Conservation (phyloP, 148 eudicot species). For the Cornus controversa region DNA sequence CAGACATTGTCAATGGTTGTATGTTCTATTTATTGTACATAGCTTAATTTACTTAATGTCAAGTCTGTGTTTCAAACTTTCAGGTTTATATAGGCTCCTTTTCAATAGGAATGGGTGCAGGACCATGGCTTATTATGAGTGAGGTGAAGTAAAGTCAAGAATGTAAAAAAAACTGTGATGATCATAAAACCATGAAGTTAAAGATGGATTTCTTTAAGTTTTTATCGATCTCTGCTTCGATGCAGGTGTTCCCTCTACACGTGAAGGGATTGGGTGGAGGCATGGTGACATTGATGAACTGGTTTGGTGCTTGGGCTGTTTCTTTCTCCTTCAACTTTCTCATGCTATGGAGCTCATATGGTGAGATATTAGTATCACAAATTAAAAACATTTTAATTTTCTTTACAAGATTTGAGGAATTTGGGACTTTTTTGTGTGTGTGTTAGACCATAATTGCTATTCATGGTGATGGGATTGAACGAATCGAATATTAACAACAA, state of each 20-base stretch:
- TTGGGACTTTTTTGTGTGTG: no score
- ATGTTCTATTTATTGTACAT: no score
- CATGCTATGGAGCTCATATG: constrained; percentile 33
- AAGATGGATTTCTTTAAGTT: no score
- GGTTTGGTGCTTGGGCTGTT: constrained; percentile 46
- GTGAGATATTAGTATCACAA: neutral
- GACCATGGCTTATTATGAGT: constrained; percentile 62
- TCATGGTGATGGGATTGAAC: no score
- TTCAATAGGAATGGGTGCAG: constrained; percentile 62
- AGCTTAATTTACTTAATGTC: neutral
- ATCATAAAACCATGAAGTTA: no score
- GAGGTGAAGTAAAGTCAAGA: constrained; percentile 51
- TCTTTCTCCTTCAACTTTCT: constrained; percentile 48
- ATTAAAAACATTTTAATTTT: no score
- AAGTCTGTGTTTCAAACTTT: neutral
- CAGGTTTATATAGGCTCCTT: constrained; percentile 60
- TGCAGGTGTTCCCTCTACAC: constrained; percentile 42
- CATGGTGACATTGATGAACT: constrained; percentile 34
- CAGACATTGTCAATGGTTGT: no score
- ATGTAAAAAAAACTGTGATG: neutral
- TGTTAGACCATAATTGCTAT: no score
- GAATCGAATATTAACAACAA: no score
- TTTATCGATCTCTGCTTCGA: no score
- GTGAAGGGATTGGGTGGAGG: constrained; percentile 45
- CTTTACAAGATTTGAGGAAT: no score